phyloP scores from a whole-genome alignment of 1,139 yeast species.

The Blastobotrys illinoisensis region DNA sequence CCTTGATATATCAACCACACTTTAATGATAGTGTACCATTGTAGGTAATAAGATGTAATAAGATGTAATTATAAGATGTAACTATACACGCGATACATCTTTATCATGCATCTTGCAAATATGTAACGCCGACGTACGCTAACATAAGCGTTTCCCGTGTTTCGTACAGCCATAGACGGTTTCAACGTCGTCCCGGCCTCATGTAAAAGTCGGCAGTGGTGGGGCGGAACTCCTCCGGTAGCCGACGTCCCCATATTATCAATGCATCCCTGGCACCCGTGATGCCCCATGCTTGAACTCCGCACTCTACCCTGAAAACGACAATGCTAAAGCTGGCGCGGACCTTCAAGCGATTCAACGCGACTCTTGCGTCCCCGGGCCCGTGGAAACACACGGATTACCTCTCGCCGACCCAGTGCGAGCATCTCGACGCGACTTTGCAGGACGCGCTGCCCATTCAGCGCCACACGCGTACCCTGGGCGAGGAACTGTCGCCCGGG shows the following conservation, averaged over 20 bases:
- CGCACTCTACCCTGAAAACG: neutral
- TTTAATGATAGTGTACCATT: no score
- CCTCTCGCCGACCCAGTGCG: constrained; percentile 19
- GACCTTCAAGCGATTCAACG: neutral
- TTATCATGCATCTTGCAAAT: no score
- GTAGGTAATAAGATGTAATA: no score
- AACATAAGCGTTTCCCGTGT: no score
- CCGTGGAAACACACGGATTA: constrained; percentile 26
- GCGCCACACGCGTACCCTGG: constrained; percentile 10
- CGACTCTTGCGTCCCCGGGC: constrained; percentile 13
- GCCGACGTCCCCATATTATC: neutral
- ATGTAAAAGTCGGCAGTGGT: neutral
- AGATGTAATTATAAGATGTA: no score
- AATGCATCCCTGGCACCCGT: neutral
- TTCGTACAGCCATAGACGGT: no score
- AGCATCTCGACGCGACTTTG: constrained; percentile 24
- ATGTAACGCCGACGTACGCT: no score
- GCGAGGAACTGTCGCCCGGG: constrained; percentile 42
- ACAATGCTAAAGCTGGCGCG: neutral
- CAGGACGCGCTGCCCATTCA: constrained; percentile 19
- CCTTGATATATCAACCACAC: no score
- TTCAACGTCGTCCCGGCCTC: no score
- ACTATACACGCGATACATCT: no score
- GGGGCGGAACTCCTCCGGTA: neutral
- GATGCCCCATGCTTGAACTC: neutral